Conservation (phyloP, 495 filamentous ascomycete genomes). For the Tirmania nivea region DNA sequence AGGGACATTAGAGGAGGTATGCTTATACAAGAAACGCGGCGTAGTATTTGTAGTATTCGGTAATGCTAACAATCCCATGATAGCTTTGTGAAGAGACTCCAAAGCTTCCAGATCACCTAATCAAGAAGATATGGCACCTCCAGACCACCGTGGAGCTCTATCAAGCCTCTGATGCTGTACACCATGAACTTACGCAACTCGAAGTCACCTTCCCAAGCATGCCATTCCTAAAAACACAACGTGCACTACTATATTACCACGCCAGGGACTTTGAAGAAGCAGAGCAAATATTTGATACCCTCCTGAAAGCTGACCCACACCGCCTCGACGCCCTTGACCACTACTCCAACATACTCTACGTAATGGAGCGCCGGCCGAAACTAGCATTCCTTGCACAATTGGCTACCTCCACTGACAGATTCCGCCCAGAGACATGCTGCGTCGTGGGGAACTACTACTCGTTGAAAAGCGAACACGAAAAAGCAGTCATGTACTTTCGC, state of each 20-base stretch:
- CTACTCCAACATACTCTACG: constrained; percentile 92
- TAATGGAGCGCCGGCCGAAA: constrained; percentile 67
- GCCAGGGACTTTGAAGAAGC: constrained; percentile 81
- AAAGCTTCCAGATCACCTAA: constrained; percentile 66
- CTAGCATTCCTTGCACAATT: constrained; percentile 81
- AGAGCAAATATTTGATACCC: constrained; percentile 59
- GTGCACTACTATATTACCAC: constrained; percentile 76
- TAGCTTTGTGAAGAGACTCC: constrained; percentile 36
- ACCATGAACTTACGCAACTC: constrained; percentile 51
- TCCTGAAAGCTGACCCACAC: constrained; percentile 62
- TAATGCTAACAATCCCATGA: background rate
- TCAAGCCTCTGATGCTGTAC: constrained; percentile 51
- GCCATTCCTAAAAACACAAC: constrained; percentile 72
- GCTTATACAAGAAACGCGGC: constrained; percentile 11
- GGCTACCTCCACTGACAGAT: constrained; percentile 76
- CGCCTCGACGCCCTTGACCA: constrained; percentile 78
- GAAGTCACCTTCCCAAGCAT: constrained; percentile 64
- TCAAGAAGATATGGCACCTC: constrained; percentile 82
- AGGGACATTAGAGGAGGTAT: constrained; percentile 60
- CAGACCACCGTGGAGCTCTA: constrained; percentile 79
- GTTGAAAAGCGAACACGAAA: constrained; percentile 81
- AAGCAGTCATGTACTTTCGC: constrained; percentile 94
- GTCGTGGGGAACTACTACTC: constrained; percentile 97
- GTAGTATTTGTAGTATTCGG: background rate
- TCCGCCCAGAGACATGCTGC: constrained; percentile 90